These are phyloP conservation scores for Carex arenaria DNA, from an alignment of 202 grass and related monocot species.

Conservation along the genomic window DNA sequence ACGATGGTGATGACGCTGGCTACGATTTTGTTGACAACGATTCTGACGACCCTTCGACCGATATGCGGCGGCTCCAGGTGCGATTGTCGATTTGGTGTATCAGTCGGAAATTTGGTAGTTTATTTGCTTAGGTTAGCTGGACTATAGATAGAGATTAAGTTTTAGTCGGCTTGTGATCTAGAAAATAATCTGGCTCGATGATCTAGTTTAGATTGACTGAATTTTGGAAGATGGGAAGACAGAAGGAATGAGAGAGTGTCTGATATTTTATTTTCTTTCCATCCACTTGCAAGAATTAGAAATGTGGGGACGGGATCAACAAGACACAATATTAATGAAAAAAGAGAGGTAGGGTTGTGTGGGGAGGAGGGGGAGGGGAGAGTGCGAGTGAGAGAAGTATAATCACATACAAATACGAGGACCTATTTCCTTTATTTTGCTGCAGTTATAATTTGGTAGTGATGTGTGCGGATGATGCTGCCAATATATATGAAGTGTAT, in stretches of 20 bases:
- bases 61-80: constrained; percentile 78
- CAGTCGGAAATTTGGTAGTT: constrained; percentile 2
- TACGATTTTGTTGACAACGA: constrained; percentile 97
- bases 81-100: constrained; percentile 4
- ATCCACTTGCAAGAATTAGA: background rate
- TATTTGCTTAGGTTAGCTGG: background rate
- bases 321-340: background rate
- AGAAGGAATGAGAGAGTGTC: background rate
- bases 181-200: background rate
- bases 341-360: background rate
- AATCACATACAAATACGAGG: background rate
- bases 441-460: background rate
- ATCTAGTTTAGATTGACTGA: constrained; percentile 10
- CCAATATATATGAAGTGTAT: background rate
- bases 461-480: background rate
- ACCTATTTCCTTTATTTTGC: background rate
- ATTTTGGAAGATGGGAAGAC: background rate
- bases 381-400: background rate
- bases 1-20: constrained; percentile 67
- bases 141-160: background rate
- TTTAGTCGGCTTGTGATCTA: background rate
- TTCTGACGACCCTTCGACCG: constrained; percentile 59
- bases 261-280: background rate
- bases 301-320: background rate
- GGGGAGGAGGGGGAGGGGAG: background rate